Percentiles rank a stretch among this genome's conserved stretches.
Evolutionary conservation across 257 asterid species (phyloP).

Genomic region (Pogostemon cablin): DNA sequence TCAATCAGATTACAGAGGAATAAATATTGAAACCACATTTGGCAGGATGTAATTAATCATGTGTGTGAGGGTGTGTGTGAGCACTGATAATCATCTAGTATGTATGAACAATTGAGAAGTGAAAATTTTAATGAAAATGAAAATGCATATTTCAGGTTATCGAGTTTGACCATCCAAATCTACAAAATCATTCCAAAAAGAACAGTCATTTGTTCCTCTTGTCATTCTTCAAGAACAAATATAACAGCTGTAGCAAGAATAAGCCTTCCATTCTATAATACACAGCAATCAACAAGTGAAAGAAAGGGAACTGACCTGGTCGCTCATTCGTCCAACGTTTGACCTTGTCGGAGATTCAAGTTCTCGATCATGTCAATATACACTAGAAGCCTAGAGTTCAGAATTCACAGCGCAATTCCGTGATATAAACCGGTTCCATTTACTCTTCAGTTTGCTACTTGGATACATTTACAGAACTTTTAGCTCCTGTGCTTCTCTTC

Average conservation of each 20-base stretch:
- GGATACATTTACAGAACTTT: neutral
- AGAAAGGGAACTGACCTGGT: conserved; percentile 13
- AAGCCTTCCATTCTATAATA: neutral
- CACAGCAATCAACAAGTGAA: neutral
- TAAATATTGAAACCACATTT: too few species aligned
- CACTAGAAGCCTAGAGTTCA: neutral
- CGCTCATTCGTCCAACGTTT: neutral
- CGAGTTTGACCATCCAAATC: too few species aligned
- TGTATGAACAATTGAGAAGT: too few species aligned
- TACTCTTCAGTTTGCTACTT: neutral
- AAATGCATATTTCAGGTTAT: too few species aligned
- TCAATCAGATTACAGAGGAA: too few species aligned
- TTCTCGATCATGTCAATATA: neutral
- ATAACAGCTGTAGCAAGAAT: neutral
- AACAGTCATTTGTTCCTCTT: too few species aligned
- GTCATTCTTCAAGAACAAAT: neutral
- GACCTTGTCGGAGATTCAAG: neutral
- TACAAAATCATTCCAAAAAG: too few species aligned
- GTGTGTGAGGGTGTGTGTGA: too few species aligned
- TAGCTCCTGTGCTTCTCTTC: neutral
- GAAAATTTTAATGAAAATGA: too few species aligned
- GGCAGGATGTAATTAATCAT: too few species aligned
- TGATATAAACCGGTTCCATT: neutral
- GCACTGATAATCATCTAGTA: too few species aligned
- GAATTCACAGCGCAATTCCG: neutral